Evolutionary conservation across 176 grass and related monocot species (phyloP).

Genomic region (Triticum monococcum): DNA sequence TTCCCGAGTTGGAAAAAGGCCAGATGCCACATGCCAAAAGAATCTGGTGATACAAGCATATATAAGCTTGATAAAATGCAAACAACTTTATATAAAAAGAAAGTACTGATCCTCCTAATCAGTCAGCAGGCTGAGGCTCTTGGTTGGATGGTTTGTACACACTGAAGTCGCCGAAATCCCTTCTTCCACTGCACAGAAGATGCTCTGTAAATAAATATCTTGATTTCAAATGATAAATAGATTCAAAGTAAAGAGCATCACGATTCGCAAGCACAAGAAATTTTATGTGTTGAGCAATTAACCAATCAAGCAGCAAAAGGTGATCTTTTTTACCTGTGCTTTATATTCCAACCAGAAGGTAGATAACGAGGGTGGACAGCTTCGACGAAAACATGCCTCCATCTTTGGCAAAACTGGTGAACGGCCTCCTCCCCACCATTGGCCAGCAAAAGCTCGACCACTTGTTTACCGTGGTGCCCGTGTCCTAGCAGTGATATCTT

Average conservation of each 20-base stretch:
- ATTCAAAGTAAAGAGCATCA: neutral
- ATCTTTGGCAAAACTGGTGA: conserved; percentile 74
- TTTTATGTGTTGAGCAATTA: neutral
- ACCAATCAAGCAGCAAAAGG: neutral
- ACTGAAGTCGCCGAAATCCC: conserved; percentile 85
- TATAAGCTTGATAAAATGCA: conserved; percentile 1
- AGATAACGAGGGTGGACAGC: conserved; percentile 70
- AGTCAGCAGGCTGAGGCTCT: conserved; percentile 19
- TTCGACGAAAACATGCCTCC: conserved; percentile 91
- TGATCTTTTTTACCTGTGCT: conserved; percentile 68
- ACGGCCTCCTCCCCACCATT: conserved; percentile 67
- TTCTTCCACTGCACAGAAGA: conserved; percentile 56
- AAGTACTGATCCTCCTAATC: conserved; percentile 16
- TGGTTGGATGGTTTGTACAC: conserved; percentile 72
- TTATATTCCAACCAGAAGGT: conserved; percentile 87
- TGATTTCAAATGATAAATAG: conserved; percentile 20
- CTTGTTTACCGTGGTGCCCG: conserved; percentile 84
- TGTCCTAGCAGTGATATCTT: conserved; percentile 79
- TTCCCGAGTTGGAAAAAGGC: neutral
- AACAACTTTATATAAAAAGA: neutral
- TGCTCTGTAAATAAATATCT: conserved; percentile 10
- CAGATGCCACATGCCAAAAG: neutral
- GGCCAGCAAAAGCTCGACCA: conserved; percentile 68
- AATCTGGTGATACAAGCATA: neutral
- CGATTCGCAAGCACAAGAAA: neutral